Conservation (phyloP, 176 grass and related monocot genomes). For the Metroxylon sagu region DNA sequence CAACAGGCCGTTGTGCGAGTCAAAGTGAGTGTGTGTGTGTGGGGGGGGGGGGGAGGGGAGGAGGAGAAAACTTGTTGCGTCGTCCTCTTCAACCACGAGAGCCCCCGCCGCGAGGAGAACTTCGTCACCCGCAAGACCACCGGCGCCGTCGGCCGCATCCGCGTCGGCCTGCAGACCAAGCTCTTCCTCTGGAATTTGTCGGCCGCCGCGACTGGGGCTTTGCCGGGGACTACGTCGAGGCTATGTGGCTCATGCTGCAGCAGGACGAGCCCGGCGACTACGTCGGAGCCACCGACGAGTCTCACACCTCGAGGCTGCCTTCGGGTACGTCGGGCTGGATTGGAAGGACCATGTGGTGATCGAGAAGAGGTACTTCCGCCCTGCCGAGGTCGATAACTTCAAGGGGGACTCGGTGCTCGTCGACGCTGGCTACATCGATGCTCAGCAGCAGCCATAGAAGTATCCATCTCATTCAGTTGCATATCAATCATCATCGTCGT, state of each 20-base stretch:
- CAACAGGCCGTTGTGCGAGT: too few relatives aligned
- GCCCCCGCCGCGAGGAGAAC: constrained; percentile 88
- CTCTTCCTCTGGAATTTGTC: constrained; percentile 88
- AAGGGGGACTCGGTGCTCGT: constrained; percentile 83
- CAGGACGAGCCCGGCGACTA: constrained; percentile 77
- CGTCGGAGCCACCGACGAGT: constrained; percentile 80
- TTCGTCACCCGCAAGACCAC: constrained; percentile 99
- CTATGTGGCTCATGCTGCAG: constrained; percentile 99
- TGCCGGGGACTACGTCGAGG: constrained; percentile 92
- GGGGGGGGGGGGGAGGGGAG: too few relatives aligned
- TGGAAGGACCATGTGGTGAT: constrained; percentile 97
- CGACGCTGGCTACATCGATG: constrained; percentile 75
- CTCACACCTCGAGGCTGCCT: constrained; percentile 67
- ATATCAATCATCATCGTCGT: too few relatives aligned
- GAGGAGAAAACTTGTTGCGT: constrained; percentile 19
- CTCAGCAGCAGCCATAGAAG: constrained; percentile 85
- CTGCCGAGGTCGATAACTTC: constrained; percentile 82
- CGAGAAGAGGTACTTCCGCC: constrained; percentile 89
- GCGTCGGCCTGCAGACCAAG: constrained; percentile 93
- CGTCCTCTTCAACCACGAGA: constrained; percentile 99
- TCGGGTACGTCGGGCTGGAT: constrained; percentile 62
- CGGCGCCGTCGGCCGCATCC: constrained; percentile 79
- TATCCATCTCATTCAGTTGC: too few relatives aligned
- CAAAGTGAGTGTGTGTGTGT: too few relatives aligned
- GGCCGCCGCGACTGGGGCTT: constrained; percentile 88